These are phyloP conservation scores for Penicillium freii DNA, from an alignment of 2,329 filamentous ascomycete species.

Conservation along the genomic window DNA sequence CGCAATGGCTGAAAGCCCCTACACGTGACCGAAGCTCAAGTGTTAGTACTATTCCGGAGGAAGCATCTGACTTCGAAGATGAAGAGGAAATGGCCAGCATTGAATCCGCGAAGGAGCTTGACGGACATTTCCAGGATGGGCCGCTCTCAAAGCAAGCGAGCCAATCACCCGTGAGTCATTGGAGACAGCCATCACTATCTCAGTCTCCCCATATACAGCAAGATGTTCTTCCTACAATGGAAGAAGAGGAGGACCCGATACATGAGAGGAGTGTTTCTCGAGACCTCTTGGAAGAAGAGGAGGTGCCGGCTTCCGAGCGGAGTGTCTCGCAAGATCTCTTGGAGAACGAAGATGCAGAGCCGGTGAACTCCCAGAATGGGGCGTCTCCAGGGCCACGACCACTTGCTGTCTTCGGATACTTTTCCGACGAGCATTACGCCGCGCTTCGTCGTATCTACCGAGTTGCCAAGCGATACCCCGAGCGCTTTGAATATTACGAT, in stretches of 20 bases:
- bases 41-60: conserved; percentile 9
- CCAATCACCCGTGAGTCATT: conserved; percentile 11
- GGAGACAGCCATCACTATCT: conserved; percentile 12
- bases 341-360: conserved; percentile 5
- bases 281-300: background rate
- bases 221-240: conserved; percentile 4
- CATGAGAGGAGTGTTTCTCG: background rate
- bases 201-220: conserved; percentile 6
- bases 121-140: conserved; percentile 16
- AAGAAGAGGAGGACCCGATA: conserved; percentile 11
- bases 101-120: conserved; percentile 16
- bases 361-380: conserved; percentile 11
- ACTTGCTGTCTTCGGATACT: conserved; percentile 40
- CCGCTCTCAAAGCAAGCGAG: conserved; percentile 13
- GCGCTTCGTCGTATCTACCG: conserved; percentile 41
- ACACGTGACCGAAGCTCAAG: conserved; percentile 18
- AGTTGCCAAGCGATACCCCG: conserved; percentile 38
- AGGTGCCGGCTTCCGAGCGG: conserved; percentile 1
- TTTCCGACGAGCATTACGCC: conserved; percentile 43
- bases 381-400: conserved; percentile 20
- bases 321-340: background rate
- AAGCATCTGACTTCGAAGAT: conserved; percentile 13
- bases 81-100: conserved; percentile 17
- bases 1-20: conserved; percentile 37
- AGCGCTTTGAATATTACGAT: conserved; percentile 39